These are phyloP conservation scores for Populus alba DNA, from an alignment of 345 rosid species.

Conservation along the genomic window DNA sequence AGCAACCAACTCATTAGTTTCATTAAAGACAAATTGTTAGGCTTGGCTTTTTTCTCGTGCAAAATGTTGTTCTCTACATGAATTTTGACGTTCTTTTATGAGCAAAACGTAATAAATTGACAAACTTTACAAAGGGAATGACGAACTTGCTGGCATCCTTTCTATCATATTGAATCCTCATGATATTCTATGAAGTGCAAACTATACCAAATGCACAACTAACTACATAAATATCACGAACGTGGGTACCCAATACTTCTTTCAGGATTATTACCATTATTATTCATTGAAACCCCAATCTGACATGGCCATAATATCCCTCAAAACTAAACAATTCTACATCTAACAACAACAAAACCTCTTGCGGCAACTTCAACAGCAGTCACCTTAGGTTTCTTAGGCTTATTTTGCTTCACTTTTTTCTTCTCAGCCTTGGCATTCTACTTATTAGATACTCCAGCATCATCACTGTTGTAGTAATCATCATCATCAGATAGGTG, in stretches of 20 bases:
- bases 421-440: conserved; percentile 37
- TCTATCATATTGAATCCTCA: too few relatives aligned
- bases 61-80: too few relatives aligned
- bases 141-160: too few relatives aligned
- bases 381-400: conserved; percentile 62
- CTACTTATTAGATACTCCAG: conserved; percentile 11
- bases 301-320: neutral
- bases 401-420: conserved; percentile 55
- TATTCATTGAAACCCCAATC: conserved; percentile 29
- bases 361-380: conserved; percentile 56
- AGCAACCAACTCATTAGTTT: too few relatives aligned
- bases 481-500: conserved; percentile 42
- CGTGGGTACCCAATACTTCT: conserved; percentile 32
- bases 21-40: too few relatives aligned
- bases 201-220: too few relatives aligned
- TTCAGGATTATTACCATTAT: conserved; percentile 25
- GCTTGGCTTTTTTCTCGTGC: too few relatives aligned
- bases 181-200: too few relatives aligned
- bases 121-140: too few relatives aligned
- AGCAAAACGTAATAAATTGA: too few relatives aligned
- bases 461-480: conserved; percentile 25
- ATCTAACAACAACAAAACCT: conserved; percentile 6
- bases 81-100: too few relatives aligned
- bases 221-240: neutral
- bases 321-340: conserved; percentile 14